Evolutionary conservation across 2,329 filamentous ascomycete species (phyloP), one percentile per base, ranked within the genome.

Genomic region (Clarireedia sp.): DNA sequence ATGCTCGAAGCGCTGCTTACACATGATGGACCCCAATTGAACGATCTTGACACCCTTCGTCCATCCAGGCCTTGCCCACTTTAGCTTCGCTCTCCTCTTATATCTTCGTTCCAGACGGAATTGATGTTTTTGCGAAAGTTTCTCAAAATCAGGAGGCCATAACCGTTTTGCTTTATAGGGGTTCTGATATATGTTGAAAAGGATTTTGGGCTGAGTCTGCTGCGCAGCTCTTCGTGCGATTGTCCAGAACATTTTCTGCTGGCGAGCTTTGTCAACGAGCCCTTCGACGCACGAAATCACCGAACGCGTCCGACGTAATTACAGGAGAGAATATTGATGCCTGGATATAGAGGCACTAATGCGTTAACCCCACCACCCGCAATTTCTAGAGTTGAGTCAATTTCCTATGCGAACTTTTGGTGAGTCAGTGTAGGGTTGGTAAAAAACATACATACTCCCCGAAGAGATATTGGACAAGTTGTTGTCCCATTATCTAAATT

Each of bases 41-140:
- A 78, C 77, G 59, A 90, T 72, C 70, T 82, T 82, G 55, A 85
- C 74, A 58, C 73, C 76, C 69, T 85, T 88, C 43, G 79, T 77
- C 83, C 84, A 89, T 48, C 71, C 69, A 8, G 86, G 85, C 21
- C 83, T 74, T 41, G 78, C 76, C 66, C 78, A 80, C 63, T 82
- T 80, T 62, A 87, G 70, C 56, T 78, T 76, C 24, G 86, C 71
- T 53, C 88, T 78, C 51, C 88, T 78, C 72, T 89, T 87, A 72
- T 86, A 91, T 67, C 86, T 85, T 69, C 87, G 83, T 74, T 92
- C 88, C 63, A 90, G 85, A 44, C 83, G 79, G 68, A 91, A 86
- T 70, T 91, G 85, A 66, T 90, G 82, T 69, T 87, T 86, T 47
- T 77, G 73, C 38, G 82, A 82, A 57, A 92, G 78, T 67, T 81